Conservation (phyloP, 352 stramenopile genomes). For the Elongisporangium prolatum region DNA sequence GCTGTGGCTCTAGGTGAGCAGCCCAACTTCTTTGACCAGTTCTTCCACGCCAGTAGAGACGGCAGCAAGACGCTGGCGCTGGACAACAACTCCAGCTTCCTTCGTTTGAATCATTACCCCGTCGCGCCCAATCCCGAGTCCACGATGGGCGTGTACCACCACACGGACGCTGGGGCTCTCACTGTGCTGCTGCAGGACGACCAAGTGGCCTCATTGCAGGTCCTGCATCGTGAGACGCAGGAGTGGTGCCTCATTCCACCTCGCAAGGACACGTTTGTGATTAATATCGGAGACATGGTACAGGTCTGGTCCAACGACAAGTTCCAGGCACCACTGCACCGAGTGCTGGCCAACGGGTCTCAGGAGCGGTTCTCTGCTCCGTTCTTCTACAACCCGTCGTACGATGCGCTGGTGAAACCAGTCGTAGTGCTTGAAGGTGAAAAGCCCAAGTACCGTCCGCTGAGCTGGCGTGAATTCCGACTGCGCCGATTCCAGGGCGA, state of each 20-base stretch:
- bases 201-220: conserved; percentile 48
- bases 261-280: conserved; percentile 39
- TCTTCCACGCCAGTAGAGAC: conserved; percentile 26
- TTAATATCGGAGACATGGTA: conserved; percentile 63
- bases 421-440: conserved; percentile 39
- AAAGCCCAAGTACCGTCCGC: conserved; percentile 54
- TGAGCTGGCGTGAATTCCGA: conserved; percentile 90
- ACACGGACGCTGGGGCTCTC: conserved; percentile 56
- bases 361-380: conserved; percentile 44
- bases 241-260: conserved; percentile 47
- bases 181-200: conserved; percentile 68
- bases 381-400: conserved; percentile 74
- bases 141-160: conserved; percentile 52
- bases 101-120: conserved; percentile 92
- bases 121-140: conserved; percentile 34
- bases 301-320: conserved; percentile 59
- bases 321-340: conserved; percentile 43
- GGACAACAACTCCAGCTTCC: conserved; percentile 78
- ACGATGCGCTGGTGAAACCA: conserved; percentile 53
- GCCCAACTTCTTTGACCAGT: conserved; percentile 52
- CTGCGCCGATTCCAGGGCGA: conserved; percentile 86
- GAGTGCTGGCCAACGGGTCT: conserved; percentile 34
- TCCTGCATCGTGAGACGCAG: conserved; percentile 40
- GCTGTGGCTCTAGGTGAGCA: conserved; percentile 52
- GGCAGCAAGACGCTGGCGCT: conserved; percentile 1